These are phyloP conservation scores for Ogataea chonburiensis DNA, from an alignment of 805 yeast genomes.

Conservation along the genomic window DNA sequence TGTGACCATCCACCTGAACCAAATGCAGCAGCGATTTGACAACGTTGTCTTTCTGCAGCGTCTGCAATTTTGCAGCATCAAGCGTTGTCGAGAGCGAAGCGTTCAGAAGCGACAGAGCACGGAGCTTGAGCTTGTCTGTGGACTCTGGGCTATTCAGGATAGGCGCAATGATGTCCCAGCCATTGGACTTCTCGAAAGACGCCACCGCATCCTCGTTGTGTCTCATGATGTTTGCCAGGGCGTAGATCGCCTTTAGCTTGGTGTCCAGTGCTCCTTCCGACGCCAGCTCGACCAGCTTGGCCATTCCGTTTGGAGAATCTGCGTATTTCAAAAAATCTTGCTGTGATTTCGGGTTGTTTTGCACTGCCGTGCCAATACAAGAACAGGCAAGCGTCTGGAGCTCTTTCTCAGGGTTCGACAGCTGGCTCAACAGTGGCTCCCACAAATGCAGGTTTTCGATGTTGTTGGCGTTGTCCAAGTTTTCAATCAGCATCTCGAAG, in stretches of 20 bases:
- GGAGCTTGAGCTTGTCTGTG: constrained; percentile 44
- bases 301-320: constrained; percentile 40
- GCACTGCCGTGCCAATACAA: constrained; percentile 86
- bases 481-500: constrained; percentile 91
- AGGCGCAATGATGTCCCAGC: constrained; percentile 56
- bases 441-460: constrained; percentile 81
- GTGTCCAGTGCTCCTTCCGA: constrained; percentile 33
- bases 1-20: constrained; percentile 37
- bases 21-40: constrained; percentile 34
- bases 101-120: constrained; percentile 48
- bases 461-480: constrained; percentile 91
- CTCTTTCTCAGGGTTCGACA: constrained; percentile 43
- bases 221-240: constrained; percentile 69
- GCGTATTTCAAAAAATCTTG: constrained; percentile 55
- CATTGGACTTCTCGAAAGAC: constrained; percentile 54
- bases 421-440: constrained; percentile 61
- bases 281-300: constrained; percentile 45
- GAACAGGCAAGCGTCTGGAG: constrained; percentile 65
- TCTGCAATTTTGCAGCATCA: constrained; percentile 38
- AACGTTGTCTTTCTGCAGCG: constrained; percentile 39
- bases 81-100: constrained; percentile 57
- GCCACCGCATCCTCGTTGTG: constrained; percentile 59
- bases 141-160: constrained; percentile 15
- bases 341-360: constrained; percentile 81
- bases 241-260: constrained; percentile 68